Conservation (phyloP, 495 filamentous ascomycete genomes). For the Bacidia rubella region DNA sequence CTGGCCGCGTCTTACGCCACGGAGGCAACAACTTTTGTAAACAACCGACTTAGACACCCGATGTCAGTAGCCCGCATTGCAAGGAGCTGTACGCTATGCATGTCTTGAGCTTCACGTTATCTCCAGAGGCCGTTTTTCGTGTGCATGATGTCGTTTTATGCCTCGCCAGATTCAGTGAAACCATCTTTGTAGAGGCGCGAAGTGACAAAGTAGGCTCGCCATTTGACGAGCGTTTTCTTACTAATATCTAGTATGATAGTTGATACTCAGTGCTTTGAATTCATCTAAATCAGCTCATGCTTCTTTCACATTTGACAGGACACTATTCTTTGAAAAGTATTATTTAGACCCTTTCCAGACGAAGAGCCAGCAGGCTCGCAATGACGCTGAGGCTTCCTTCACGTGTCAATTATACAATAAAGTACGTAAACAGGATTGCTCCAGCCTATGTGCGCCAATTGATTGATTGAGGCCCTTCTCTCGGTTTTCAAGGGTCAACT, state of each 20-base stretch:
- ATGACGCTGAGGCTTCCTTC: conserved; percentile 39
- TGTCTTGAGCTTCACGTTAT: conserved; percentile 64
- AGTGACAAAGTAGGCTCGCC: conserved; percentile 44
- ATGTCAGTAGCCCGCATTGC: no score
- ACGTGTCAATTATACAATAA: conserved; percentile 64
- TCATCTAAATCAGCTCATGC: conserved; percentile 87
- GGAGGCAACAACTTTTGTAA: neutral
- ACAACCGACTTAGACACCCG: neutral
- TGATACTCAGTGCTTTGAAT: conserved; percentile 74
- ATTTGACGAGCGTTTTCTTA: neutral
- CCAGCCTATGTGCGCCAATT: neutral
- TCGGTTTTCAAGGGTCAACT: conserved; percentile 59
- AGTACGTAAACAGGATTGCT: conserved; percentile 23
- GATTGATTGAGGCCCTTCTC: conserved; percentile 42
- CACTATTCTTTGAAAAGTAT: conserved; percentile 74
- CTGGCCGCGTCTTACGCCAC: neutral
- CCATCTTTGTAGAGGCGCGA: conserved; percentile 72
- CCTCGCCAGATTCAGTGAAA: conserved; percentile 84
- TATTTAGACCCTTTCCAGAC: conserved; percentile 35
- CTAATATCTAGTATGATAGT: no score
- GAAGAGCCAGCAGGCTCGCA: conserved; percentile 12
- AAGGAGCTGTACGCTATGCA: no score
- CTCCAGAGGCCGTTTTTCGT: conserved; percentile 54
- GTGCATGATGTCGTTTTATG: conserved; percentile 79
- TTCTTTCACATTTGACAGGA: conserved; percentile 58